These are phyloP conservation scores for Hericium erinaceus DNA, from an alignment of 768 basidiomycete species.

Conservation along the genomic window DNA sequence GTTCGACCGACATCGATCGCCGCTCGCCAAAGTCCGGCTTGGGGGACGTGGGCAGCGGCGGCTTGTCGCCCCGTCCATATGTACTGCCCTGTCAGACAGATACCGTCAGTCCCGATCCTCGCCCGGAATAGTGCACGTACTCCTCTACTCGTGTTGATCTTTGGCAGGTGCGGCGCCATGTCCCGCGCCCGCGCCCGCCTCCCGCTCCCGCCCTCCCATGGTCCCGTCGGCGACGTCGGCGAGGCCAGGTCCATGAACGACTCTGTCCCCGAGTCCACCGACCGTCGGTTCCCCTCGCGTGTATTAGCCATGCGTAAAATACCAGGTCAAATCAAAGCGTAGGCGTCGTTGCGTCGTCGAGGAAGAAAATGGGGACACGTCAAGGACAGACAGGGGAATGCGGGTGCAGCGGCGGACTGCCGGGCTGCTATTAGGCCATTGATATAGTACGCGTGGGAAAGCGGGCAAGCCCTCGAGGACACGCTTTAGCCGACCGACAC, in stretches of 20 bases:
- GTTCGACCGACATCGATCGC: constrained; percentile 8
- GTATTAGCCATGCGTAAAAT: background rate
- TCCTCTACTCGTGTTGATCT: background rate
- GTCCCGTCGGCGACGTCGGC: constrained; percentile 14
- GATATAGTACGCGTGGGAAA: background rate
- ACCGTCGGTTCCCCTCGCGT: constrained; percentile 1
- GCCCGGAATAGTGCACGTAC: background rate
- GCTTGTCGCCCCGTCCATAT: constrained; percentile 5
- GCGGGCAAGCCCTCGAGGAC: background rate
- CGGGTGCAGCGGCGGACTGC: background rate
- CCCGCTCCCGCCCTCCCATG: constrained; percentile 3
- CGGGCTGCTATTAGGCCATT: background rate
- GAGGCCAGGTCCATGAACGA: constrained; percentile 43
- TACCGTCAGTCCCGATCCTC: background rate
- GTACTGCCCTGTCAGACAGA: background rate
- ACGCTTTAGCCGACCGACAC: background rate
- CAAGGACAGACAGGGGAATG: background rate
- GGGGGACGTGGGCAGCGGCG: constrained; percentile 36
- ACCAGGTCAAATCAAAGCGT: background rate
- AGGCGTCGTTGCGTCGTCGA: background rate
- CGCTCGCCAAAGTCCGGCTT: constrained; percentile 34
- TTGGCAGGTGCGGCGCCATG: background rate
- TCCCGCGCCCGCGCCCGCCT: no score
- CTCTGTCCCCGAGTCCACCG: constrained; percentile 14
- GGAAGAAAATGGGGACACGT: background rate